A percentile compares a stretch with the other conserved stretches of the same genome.
Evolutionary conservation across 2,329 filamentous ascomycete genomes (phyloP).

Genomic region (Laburnicola sp.): DNA sequence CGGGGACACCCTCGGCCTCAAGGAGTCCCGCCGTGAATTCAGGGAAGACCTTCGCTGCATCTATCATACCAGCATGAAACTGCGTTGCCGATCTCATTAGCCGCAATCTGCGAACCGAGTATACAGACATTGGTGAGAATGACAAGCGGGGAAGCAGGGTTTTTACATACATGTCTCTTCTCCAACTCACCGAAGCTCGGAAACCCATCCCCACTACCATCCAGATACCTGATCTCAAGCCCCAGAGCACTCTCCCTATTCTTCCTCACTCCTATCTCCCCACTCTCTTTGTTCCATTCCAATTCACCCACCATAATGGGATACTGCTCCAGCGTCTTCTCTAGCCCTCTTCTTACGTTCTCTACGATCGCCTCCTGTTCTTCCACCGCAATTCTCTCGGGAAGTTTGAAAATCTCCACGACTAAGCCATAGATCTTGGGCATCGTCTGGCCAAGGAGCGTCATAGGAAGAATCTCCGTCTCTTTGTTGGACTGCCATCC

Average conservation of each 20-base stretch:
- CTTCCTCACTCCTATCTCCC: slow-evolving; percentile 21
- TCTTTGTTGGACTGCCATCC: background rate
- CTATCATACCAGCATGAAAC: slow-evolving; percentile 12
- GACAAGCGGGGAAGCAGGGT: slow-evolving; percentile 5
- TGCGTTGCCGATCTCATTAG: background rate
- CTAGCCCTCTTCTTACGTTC: slow-evolving; percentile 20
- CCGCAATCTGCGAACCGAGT: no score
- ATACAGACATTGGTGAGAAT: no score
- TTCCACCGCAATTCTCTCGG: background rate
- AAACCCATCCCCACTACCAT: slow-evolving; percentile 11
- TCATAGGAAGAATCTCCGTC: background rate
- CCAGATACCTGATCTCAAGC: slow-evolving; percentile 16
- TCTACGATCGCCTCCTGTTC: slow-evolving; percentile 14
- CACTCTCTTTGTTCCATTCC: slow-evolving; percentile 14
- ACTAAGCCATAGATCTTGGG: slow-evolving; percentile 25
- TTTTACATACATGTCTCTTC: slow-evolving; percentile 16
- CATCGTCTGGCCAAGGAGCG: slow-evolving; percentile 15
- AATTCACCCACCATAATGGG: slow-evolving; percentile 19
- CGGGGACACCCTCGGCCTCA: slow-evolving; percentile 3
- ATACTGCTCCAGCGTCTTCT: slow-evolving; percentile 18
- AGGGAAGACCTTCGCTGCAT: slow-evolving; percentile 12
- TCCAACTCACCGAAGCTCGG: slow-evolving; percentile 20
- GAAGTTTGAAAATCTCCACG: slow-evolving; percentile 19
- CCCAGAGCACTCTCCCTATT: slow-evolving; percentile 14
- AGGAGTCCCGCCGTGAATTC: slow-evolving; percentile 11